Base-by-base conservation (phyloP, 306 rosid genomes). In the Malus asiatica region DNA sequence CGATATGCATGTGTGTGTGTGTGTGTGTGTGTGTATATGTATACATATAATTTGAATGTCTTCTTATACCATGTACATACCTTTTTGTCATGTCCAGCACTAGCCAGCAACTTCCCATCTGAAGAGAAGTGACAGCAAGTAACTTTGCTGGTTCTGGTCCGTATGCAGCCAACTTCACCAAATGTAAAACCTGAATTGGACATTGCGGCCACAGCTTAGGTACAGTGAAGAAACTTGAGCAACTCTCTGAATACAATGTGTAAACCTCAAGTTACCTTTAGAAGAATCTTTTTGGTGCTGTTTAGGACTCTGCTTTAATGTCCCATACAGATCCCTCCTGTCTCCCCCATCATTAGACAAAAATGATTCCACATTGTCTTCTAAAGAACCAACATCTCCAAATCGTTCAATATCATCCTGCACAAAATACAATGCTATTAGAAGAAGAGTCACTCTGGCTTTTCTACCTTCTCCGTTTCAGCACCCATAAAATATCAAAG, bases 1-100 rank as follows among this genome's bases (percentile, higher is more conserved):
- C 3, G 55, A 51, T 38, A 1, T 7, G 55, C 8, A 0, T 48
- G 55, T 48, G 55, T 2, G 8, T 6, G 53, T 16, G 16, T 14
- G 55, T 1, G 19, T 16, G 16, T 14, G 55, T 1, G 3, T 2
- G 0, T 5, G 0, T 6, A 5, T 15, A 2, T 18, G 16, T 16
- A 1, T 18, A 15, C 23, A 13, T 4, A 60, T 32, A 70, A n/a
- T 30, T 60, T 13, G 55, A 10, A 25, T 32, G 70, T 8, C 14
- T 64, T 61, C 14, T 42, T 30, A 72, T 22, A n/a, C 29, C 29
- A 23, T 19, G 23, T 58, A 38, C 3, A 73, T 87, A 94, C 98
- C 97, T 92, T 91, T 85, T 89, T 91, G 89, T 94, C 98, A 84
- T 94, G 96, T 70, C 98, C 98, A 71, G 96, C 98, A 76, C 97